Evolutionary conservation across 1,139 yeast species (phyloP), one percentile per base, ranked within the genome.

Genomic region (Magnusiomyces paraingens): DNA sequence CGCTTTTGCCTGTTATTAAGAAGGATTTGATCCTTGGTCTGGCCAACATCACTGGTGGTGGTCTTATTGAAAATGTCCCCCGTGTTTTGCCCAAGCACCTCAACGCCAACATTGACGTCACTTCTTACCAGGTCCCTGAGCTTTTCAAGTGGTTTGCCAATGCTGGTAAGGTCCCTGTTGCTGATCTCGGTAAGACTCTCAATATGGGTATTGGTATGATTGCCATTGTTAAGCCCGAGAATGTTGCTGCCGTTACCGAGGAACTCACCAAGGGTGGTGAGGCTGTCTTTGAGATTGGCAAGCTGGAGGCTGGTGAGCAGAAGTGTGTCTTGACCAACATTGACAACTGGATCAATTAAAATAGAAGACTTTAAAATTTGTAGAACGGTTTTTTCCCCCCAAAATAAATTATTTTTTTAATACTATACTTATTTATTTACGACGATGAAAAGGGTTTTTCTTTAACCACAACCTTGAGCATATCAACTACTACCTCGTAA

Each of bases 31-130:
- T 93, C 54, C 77, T 89, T 56, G 99, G 97, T 57, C 78, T 94
- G 68, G 96, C 99, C 4, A 96, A 94, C 69, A 93, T 94, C 64
- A 94, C 99, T 22, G 99, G 99, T 58, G 99, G 99, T 66, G 99
- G 99, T 56, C 78, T 94, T 52, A 85, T 93, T 40, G 99, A 94
- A 71, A 94, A 94, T 70, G 83, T 93, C 56, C 99, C 99, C 54
- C 83, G 99, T 69, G 94, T 96, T 29, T 76, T 94, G 59, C 99
- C 99, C 58, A 74, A 81, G 58, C 72, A 82, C 63, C 75, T 93
- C 60, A 84, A 84, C 66, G 99, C 97, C 17, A 77, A 75, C 61
- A 81, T 94, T 52, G 96, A 93, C 68, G 82, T 87, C 67, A 74
- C 74, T 53, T 72, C 81, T 11, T 91, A 98, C 96, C 80, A 82